Evolutionary conservation across 345 rosid species (phyloP).

Genomic region (Lepidium aucheri): DNA sequence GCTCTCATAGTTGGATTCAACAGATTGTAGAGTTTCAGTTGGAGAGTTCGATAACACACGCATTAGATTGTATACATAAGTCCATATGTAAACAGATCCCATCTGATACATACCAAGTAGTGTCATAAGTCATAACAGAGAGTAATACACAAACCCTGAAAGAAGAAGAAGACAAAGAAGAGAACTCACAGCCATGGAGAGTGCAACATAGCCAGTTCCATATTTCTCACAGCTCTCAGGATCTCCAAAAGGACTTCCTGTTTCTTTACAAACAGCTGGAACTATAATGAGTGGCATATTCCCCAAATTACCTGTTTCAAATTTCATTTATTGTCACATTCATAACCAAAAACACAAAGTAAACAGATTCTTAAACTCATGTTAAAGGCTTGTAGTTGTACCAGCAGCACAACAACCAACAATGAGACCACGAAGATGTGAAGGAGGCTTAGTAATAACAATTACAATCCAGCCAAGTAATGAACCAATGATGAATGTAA

Average conservation of each 20-base stretch:
- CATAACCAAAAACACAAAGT: neutral
- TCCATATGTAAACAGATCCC: slow-evolving; percentile 58
- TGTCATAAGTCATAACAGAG: neutral
- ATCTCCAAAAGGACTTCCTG: slow-evolving; percentile 56
- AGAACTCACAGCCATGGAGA: slow-evolving; percentile 58
- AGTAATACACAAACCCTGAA: neutral
- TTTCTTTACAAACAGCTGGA: slow-evolving; percentile 61
- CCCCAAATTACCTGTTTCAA: slow-evolving; percentile 51
- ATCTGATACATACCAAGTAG: slow-evolving; percentile 25
- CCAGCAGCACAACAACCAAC: slow-evolving; percentile 25
- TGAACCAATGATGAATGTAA: slow-evolving; percentile 46
- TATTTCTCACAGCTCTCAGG: slow-evolving; percentile 38
- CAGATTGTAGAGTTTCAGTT: slow-evolving; percentile 16
- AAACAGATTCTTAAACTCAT: neutral
- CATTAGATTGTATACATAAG: slow-evolving; percentile 45
- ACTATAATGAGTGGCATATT: slow-evolving; percentile 50
- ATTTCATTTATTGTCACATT: neutral
- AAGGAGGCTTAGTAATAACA: slow-evolving; percentile 36
- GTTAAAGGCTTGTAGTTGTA: neutral
- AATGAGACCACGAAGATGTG: slow-evolving; percentile 33
- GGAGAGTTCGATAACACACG: slow-evolving; percentile 27
- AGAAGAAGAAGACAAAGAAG: neutral
- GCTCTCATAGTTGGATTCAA: slow-evolving; percentile 20
- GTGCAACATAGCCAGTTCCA: slow-evolving; percentile 55
- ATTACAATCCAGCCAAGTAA: slow-evolving; percentile 39